Percentiles rank a stretch among this genome's conserved stretches.
phyloP scores from a whole-genome alignment of 23 red algal genomes.

The Gracilaria caudata region DNA sequence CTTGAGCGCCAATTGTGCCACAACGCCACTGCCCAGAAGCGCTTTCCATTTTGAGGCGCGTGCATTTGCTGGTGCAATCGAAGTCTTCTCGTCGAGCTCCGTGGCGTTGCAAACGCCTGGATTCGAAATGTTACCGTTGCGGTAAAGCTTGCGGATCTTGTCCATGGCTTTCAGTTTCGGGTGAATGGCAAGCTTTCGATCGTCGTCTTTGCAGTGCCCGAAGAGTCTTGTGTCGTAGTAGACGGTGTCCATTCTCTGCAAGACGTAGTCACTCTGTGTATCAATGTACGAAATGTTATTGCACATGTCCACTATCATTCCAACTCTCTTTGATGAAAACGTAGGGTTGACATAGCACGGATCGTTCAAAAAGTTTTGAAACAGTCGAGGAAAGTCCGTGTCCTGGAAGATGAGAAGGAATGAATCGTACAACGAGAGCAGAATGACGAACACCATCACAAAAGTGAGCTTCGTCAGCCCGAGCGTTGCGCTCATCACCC shows the following conservation, averaged over 20 bases:
- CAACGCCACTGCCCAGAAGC: conserved; percentile 49
- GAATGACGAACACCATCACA: conserved; percentile 58
- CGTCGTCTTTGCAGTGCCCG: conserved; percentile 56
- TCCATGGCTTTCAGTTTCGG: conserved; percentile 47
- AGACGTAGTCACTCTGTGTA: conserved; percentile 19
- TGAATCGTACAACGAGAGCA: conserved; percentile 51
- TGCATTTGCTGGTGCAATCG: conserved; percentile 31
- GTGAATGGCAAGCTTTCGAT: conserved; percentile 12
- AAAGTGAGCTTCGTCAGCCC: conserved; percentile 62
- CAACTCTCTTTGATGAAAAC: conserved; percentile 28
- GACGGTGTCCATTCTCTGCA: conserved; percentile 58
- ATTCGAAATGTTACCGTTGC: conserved; percentile 35
- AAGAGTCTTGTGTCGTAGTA: conserved; percentile 71
- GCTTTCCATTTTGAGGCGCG: conserved; percentile 41
- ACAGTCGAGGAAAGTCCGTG: conserved; percentile 51
- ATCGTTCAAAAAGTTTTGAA: conserved; percentile 64
- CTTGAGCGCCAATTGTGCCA: conserved; percentile 59
- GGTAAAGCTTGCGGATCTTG: conserved; percentile 37
- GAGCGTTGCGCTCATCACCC: conserved; percentile 50
- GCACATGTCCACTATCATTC: conserved; percentile 57
- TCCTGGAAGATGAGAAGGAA: conserved; percentile 33
- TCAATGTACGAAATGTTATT: conserved; percentile 58
- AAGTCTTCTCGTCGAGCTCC: conserved; percentile 43
- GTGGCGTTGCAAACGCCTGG: conserved; percentile 63
- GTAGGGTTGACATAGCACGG: conserved; percentile 68